These are phyloP conservation scores for Hygrocybe coccinea DNA, from an alignment of 768 basidiomycete species.

Conservation along the genomic window DNA sequence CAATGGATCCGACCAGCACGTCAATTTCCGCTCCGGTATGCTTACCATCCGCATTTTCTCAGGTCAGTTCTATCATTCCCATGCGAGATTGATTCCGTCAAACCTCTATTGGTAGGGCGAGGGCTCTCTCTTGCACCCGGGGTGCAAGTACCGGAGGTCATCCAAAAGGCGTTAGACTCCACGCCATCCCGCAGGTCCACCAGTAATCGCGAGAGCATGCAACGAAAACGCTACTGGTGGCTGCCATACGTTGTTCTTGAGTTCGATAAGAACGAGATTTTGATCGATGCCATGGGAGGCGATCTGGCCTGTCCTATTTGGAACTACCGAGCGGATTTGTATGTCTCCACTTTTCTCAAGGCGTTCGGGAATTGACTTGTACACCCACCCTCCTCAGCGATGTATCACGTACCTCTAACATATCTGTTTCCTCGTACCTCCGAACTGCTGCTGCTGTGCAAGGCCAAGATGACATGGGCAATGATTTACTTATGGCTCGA, in stretches of 20 bases:
- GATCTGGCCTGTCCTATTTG: slow-evolving; percentile 85
- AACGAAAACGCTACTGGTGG: slow-evolving; percentile 93
- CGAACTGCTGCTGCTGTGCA: slow-evolving; percentile 69
- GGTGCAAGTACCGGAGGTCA: slow-evolving; percentile 73
- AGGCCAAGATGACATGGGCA: slow-evolving; percentile 92
- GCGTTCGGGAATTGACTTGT: background rate
- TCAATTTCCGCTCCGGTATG: slow-evolving; percentile 72
- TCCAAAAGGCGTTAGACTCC: slow-evolving; percentile 73
- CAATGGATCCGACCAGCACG: slow-evolving; percentile 45
- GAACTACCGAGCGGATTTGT: slow-evolving; percentile 97
- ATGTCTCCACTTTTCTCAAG: slow-evolving; percentile 30
- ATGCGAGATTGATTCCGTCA: slow-evolving; percentile 12
- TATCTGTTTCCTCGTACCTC: slow-evolving; percentile 88
- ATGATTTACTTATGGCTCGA: slow-evolving; percentile 90
- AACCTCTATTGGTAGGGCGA: slow-evolving; percentile 46
- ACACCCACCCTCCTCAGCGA: slow-evolving; percentile 51
- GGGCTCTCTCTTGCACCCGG: slow-evolving; percentile 78
- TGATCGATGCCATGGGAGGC: slow-evolving; percentile 95
- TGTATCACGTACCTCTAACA: slow-evolving; percentile 89
- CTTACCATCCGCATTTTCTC: slow-evolving; percentile 95
- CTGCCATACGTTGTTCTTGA: slow-evolving; percentile 96
- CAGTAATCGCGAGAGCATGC: slow-evolving; percentile 84
- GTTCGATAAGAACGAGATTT: slow-evolving; percentile 95
- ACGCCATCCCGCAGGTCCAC: slow-evolving; percentile 51
- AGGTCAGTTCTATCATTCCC: slow-evolving; percentile 47